These are phyloP conservation scores for Rhizopus arrhizus DNA, from an alignment of 371 early-diverging fungal species.

Conservation along the genomic window DNA sequence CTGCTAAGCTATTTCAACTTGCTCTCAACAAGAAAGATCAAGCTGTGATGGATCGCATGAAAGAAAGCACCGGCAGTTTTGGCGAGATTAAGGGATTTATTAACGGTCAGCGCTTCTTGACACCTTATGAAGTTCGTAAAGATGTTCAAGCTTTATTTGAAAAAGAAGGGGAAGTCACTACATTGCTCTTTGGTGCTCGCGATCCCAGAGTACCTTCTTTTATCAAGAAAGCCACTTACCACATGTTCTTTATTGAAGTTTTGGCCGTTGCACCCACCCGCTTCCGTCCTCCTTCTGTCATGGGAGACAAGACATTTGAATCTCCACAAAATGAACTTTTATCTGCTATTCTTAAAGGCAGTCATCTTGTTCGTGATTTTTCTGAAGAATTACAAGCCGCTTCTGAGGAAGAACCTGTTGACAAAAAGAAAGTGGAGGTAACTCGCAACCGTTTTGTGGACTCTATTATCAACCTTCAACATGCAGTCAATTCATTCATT, in stretches of 20 bases:
- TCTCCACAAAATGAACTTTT: constrained; percentile 92
- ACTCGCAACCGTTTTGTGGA: constrained; percentile 62
- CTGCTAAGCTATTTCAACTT: constrained; percentile 86
- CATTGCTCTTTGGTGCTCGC: constrained; percentile 78
- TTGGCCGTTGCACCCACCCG: constrained; percentile 95
- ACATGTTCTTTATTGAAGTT: constrained; percentile 95
- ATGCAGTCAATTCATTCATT: constrained; percentile 88
- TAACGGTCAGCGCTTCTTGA: constrained; percentile 62
- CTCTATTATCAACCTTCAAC: constrained; percentile 85
- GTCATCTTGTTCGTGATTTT: constrained; percentile 68
- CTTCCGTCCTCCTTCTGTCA: constrained; percentile 93
- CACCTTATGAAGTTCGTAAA: constrained; percentile 80
- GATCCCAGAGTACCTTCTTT: constrained; percentile 56
- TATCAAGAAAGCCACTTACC: constrained; percentile 53
- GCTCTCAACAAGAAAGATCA: constrained; percentile 73
- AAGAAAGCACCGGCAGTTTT: constrained; percentile 25
- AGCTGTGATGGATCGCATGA: constrained; percentile 57
- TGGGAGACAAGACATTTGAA: constrained; percentile 91
- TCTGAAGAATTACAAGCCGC: constrained; percentile 46
- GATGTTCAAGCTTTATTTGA: constrained; percentile 76
- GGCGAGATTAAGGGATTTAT: constrained; percentile 37
- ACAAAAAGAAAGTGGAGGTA: constrained; percentile 45
- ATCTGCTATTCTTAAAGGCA: constrained; percentile 82
- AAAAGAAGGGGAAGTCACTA: constrained; percentile 73
- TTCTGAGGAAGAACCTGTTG: constrained; percentile 38